These are phyloP conservation scores for Cladophialophora yegresii DNA, from an alignment of 2,329 filamentous ascomycete genomes.

Conservation along the genomic window DNA sequence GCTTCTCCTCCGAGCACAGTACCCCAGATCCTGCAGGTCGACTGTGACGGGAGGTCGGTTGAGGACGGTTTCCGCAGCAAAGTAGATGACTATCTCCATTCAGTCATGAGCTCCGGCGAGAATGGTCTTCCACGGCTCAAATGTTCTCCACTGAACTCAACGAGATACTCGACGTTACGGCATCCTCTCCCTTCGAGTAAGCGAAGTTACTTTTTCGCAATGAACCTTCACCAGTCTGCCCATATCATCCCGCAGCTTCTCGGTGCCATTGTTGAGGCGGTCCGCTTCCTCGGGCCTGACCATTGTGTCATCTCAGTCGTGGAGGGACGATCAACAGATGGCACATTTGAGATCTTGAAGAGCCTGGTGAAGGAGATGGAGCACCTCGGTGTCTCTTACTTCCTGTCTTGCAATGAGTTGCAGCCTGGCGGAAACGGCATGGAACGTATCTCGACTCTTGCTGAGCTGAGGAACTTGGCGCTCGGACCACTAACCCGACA, in stretches of 20 bases:
- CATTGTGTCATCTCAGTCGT: conserved; percentile 58
- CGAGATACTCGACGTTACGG: conserved; percentile 15
- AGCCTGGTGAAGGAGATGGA: conserved; percentile 48
- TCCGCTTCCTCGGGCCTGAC: conserved; percentile 54
- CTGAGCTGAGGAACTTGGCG: conserved; percentile 57
- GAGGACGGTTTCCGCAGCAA: neutral
- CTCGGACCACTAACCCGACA: conserved; percentile 49
- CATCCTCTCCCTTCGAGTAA: neutral
- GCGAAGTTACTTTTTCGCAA: conserved; percentile 54
- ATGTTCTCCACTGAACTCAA: conserved; percentile 14
- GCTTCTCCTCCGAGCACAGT: neutral
- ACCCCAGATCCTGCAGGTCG: conserved; percentile 1
- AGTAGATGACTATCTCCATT: conserved; percentile 3
- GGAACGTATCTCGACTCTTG: conserved; percentile 53
- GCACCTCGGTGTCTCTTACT: conserved; percentile 35
- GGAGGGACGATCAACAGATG: conserved; percentile 59
- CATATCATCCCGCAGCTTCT: conserved; percentile 55
- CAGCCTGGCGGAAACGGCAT: conserved; percentile 45
- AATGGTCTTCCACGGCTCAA: neutral
- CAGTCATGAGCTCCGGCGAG: conserved; percentile 8
- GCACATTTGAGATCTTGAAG: conserved; percentile 55
- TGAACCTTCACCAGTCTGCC: conserved; percentile 54
- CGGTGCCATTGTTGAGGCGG: conserved; percentile 54
- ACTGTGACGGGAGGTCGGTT: conserved; percentile 2
- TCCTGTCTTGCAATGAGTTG: conserved; percentile 44